A percentile compares a stretch with the other conserved stretches of the same genome.
Conservation (phyloP, 495 filamentous ascomycete genomes). For the Collariella sp. region DNA sequence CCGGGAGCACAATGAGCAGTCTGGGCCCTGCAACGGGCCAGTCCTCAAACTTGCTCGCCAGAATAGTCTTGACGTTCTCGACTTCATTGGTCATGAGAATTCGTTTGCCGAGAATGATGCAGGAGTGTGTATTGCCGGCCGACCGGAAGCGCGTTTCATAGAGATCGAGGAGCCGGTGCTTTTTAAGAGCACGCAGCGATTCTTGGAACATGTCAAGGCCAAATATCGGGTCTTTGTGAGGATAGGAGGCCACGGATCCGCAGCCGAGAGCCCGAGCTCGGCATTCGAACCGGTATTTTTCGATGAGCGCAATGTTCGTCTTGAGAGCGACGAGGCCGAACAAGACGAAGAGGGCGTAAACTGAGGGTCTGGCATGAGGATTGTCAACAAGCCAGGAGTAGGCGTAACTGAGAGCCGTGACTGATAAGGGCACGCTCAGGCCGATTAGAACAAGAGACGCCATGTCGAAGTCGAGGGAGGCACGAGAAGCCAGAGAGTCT, state of each 20-base stretch:
- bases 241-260: constrained; percentile 19
- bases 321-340: neutral
- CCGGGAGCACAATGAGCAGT: constrained; percentile 22
- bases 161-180: constrained; percentile 20
- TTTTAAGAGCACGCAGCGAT: constrained; percentile 21
- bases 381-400: constrained; percentile 1
- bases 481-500: too few species aligned
- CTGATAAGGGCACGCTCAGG: neutral
- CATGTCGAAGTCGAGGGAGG: neutral
- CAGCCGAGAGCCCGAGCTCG: constrained; percentile 16
- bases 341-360: neutral
- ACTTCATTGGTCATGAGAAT: constrained; percentile 54
- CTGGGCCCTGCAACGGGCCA: constrained; percentile 32
- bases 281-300: constrained; percentile 3
- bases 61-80: constrained; percentile 64
- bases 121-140: constrained; percentile 28
- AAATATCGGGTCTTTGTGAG: constrained; percentile 35
- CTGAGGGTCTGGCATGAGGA: neutral
- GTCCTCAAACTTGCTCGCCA: constrained; percentile 61
- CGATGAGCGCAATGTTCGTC: constrained; percentile 3
- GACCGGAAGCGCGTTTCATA: constrained; percentile 15
- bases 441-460: neutral
- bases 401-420: neutral
- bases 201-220: constrained; percentile 34
- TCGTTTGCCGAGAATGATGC: constrained; percentile 19